Conservation (phyloP, 768 basidiomycete genomes). For the Amyloporia xantha region DNA sequence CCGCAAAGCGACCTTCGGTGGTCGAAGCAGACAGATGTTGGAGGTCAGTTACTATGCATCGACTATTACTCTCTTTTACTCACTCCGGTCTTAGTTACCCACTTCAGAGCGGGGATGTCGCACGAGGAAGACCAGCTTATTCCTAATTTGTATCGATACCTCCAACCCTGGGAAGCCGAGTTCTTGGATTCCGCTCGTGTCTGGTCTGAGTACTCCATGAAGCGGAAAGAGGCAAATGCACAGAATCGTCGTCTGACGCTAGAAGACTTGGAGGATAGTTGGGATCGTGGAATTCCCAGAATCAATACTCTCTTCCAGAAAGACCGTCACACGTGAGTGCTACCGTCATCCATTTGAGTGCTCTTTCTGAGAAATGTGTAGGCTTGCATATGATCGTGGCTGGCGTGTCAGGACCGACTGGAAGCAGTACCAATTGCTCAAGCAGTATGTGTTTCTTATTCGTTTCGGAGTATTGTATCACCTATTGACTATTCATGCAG, state of each 20-base stretch:
- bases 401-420: constrained; percentile 98
- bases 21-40: constrained; percentile 97
- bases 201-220: constrained; percentile 99
- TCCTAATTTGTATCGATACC: constrained; percentile 94
- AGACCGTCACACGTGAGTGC: constrained; percentile 80
- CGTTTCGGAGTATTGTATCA: not conserved
- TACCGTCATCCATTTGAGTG: constrained; percentile 1
- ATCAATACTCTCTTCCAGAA: constrained; percentile 99
- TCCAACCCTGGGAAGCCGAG: constrained; percentile 97
- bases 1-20: constrained; percentile 96
- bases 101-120: constrained; percentile 99
- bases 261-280: constrained; percentile 96
- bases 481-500: constrained; percentile 28
- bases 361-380: constrained; percentile 20
- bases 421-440: constrained; percentile 93
- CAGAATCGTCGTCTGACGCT: constrained; percentile 95
- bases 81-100: constrained; percentile 59
- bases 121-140: constrained; percentile 94
- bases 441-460: constrained; percentile 61
- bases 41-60: constrained; percentile 39
- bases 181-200: constrained; percentile 98
- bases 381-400: constrained; percentile 95
- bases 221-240: constrained; percentile 98
- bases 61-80: not conserved
- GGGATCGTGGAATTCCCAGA: constrained; percentile 97